Evolutionary conservation across 805 yeast species (phyloP).

Genomic region (Sugiyamaella boreocaroliniensis): DNA sequence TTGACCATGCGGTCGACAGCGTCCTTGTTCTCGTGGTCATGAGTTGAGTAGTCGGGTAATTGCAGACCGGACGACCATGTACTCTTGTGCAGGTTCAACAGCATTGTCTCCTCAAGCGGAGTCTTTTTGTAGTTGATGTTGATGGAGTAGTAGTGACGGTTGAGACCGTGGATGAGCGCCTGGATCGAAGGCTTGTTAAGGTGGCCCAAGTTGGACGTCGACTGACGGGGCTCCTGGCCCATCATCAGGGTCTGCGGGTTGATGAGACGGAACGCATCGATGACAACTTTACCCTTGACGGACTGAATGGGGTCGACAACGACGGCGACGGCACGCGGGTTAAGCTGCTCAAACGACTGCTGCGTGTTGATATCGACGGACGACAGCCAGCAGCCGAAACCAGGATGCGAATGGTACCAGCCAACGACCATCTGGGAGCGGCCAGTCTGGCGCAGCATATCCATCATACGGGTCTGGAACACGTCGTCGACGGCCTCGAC

Average conservation of each 20-base stretch:
- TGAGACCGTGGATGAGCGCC: slow-evolving; percentile 93
- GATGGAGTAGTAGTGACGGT: slow-evolving; percentile 92
- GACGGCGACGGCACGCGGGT: slow-evolving; percentile 94
- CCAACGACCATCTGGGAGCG: slow-evolving; percentile 99
- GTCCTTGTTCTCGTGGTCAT: slow-evolving; percentile 67
- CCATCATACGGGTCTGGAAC: slow-evolving; percentile 99
- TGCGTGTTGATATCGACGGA: slow-evolving; percentile 97
- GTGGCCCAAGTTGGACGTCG: slow-evolving; percentile 92
- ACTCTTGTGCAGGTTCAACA: slow-evolving; percentile 86
- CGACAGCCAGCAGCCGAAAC: slow-evolving; percentile 99
- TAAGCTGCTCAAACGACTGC: slow-evolving; percentile 93
- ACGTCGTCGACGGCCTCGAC: slow-evolving; percentile 99
- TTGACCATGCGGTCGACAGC: slow-evolving; percentile 75
- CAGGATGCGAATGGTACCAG: slow-evolving; percentile 99
- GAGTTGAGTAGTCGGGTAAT: slow-evolving; percentile 66
- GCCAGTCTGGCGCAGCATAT: slow-evolving; percentile 98
- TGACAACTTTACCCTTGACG: slow-evolving; percentile 97
- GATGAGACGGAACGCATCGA: slow-evolving; percentile 95
- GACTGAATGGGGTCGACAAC: slow-evolving; percentile 98
- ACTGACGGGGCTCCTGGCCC: slow-evolving; percentile 97
- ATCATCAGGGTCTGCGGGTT: slow-evolving; percentile 82
- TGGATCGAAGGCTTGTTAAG: slow-evolving; percentile 94
- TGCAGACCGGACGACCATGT: slow-evolving; percentile 93
- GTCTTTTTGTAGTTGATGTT: slow-evolving; percentile 94
- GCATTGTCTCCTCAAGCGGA: slow-evolving; percentile 85